These are phyloP conservation scores for Xylaria venustula DNA, from an alignment of 495 filamentous ascomycete species.

Conservation along the genomic window DNA sequence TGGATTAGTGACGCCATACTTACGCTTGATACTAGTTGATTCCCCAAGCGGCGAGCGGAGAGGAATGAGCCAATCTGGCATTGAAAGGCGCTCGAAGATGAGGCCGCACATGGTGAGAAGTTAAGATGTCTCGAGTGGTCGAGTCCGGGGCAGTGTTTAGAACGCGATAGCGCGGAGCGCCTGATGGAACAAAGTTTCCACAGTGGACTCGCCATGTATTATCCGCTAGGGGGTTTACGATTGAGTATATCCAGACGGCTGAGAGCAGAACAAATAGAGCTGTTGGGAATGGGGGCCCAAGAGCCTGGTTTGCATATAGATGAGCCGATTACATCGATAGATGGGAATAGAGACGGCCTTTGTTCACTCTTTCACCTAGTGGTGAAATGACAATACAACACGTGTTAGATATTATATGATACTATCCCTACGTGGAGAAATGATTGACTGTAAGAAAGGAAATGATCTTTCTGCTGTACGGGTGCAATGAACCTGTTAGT, in stretches of 20 bases:
- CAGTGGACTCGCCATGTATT: background rate
- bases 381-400: too few species aligned
- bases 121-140: background rate
- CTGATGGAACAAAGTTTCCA: background rate
- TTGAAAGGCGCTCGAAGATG: background rate
- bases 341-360: constrained; percentile 1
- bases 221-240: constrained; percentile 7
- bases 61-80: background rate
- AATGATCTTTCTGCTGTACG: too few species aligned
- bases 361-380: too few species aligned
- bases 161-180: background rate
- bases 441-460: too few species aligned
- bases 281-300: background rate
- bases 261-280: constrained; percentile 1
- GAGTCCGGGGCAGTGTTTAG: background rate
- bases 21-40: background rate
- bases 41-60: background rate
- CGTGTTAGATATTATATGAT: too few species aligned
- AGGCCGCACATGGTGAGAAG: background rate
- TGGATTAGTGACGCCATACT: constrained; percentile 22
- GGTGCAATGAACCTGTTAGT: too few species aligned
- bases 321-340: background rate
- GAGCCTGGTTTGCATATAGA: constrained; percentile 12
- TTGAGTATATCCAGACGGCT: constrained; percentile 1
- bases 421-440: too few species aligned